phyloP scores from a whole-genome alignment of 108 stramenopile species.

The Cyclotella choctawhatcheeana region DNA sequence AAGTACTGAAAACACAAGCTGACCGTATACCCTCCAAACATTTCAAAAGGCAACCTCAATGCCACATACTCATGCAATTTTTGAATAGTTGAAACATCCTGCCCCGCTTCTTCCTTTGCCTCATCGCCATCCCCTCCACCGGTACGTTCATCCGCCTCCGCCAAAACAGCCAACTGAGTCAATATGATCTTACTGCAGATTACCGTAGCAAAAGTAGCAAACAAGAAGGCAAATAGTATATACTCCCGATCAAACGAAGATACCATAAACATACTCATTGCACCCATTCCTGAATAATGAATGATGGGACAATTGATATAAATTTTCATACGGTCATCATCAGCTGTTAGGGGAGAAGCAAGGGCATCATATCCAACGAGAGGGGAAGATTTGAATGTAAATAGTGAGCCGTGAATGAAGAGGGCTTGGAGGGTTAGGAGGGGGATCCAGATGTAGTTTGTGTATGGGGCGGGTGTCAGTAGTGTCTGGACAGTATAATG shows the following conservation, averaged over 20 bases:
- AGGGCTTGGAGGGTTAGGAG: conserved; percentile 7
- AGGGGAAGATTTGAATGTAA: conserved; percentile 6
- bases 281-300: conserved; percentile 7
- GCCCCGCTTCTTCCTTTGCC: not conserved
- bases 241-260: conserved; percentile 9
- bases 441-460: conserved; percentile 18
- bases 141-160: not conserved
- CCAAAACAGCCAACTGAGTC: conserved; percentile 2
- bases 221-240: not conserved
- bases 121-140: not conserved
- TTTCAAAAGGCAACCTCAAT: conserved; percentile 32
- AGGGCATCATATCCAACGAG: not conserved
- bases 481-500: no score
- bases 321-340: not conserved
- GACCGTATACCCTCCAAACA: conserved; percentile 21
- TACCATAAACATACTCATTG: conserved; percentile 3
- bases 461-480: conserved; percentile 13
- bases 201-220: not conserved
- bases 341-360: not conserved
- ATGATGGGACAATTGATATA: conserved; percentile 11
- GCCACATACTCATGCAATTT: conserved; percentile 8
- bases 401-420: conserved; percentile 10
- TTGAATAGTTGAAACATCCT: not conserved
- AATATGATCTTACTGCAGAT: not conserved
- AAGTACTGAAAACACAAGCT: conserved; percentile 9